Evolutionary conservation across 768 basidiomycete species (phyloP), one percentile per base, ranked within the genome.

Genomic region (Calocera cornea): DNA sequence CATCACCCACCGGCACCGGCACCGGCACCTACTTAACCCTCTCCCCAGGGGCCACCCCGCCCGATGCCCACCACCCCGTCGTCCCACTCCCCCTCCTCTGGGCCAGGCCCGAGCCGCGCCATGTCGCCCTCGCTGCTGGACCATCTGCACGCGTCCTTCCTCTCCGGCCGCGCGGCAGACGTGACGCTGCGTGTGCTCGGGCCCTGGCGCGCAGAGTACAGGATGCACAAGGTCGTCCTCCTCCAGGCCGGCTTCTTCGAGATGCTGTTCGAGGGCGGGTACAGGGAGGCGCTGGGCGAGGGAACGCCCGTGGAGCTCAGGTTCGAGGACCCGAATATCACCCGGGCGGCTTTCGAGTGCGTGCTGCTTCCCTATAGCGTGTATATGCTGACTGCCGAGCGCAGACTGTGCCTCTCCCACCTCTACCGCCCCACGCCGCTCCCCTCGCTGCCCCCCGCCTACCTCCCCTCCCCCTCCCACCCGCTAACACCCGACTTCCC

Each of bases 161-260:
- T 93, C 2, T 79, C 85, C 67, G 84, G 84, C 29, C 82, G 80
- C 68, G 90, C 91, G 0, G 82, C 90, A 19, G 94, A 95, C 78
- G 85, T 95, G 70, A 82, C 86, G 44, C 78, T 97, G 54, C 80
- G 83, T 63, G 82, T 95, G 22, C 77, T 79, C 31, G 88, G 84
- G 2, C 80, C 86, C 1, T 87, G 86, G 92, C 75, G 78, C 64
- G 88, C 89, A 1, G 78, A 85, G 38, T 97, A 95, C 79, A 83
- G 80, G 49, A 79, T 93, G 5, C 94, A 97, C 76, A 83, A 86
- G 29, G 87, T 95, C 65, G 85, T 97, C 41, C 85, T 95, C 68
- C 91, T 92, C 47, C 94, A 95, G 76, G 86, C 92, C 87, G 93
- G 89, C 12, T 97, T 92, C 81, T 95, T 95, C 78, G 82, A 85